Base-by-base conservation (phyloP, 1,284 basidiomycete genomes). In the Fomitopsis pinicola region DNA sequence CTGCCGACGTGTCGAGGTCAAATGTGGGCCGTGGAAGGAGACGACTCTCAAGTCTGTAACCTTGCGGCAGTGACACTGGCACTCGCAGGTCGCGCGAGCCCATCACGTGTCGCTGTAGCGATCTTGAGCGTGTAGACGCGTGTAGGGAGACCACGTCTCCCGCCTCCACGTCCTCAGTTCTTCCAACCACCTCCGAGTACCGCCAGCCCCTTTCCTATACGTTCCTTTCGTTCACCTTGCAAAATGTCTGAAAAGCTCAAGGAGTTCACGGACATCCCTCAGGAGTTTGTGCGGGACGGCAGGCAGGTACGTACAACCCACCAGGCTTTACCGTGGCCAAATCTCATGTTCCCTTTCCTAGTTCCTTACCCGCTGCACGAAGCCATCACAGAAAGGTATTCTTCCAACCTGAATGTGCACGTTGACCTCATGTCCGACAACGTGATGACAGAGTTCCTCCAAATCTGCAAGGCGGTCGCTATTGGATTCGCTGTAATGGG, bases 351-450 rank as follows among this genome's bases (percentile, higher is more conserved):
- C 38, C 12, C 14, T 33, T 44, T 22, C 22, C 5, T 71, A 97
- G 95, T 98, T 99, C 81, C 80, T 99, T 69, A 93, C 90, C 72
- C 87, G 96, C 73, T 99, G 97, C 83, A 97, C 95, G 66, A 99
- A 99, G 82, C 97, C 97, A 59, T 94, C 94, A 59, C 87, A 92
- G 76, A 93, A 94, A 81, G 97, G 97, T 97, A 22, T 63, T 66
- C 79, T 74, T 17, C 57, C 62, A 62, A 4, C 9, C 55, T 12
- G 10, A 26, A 53, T 15, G 22, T 22, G 44, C 48, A 26, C 42
- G 3, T 2, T 14, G 12, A 36, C 10, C 19, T 26, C 6, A 6
- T 35, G 12, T 9, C 45, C 57, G 30, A 56, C 17, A 15, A 57
- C n/a, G 26, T 26, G 38, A 59, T 45, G 38, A 61, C 73, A 97